Conservation (phyloP, 208 protist species). For the Acanthamoeba divionensis region DNA sequence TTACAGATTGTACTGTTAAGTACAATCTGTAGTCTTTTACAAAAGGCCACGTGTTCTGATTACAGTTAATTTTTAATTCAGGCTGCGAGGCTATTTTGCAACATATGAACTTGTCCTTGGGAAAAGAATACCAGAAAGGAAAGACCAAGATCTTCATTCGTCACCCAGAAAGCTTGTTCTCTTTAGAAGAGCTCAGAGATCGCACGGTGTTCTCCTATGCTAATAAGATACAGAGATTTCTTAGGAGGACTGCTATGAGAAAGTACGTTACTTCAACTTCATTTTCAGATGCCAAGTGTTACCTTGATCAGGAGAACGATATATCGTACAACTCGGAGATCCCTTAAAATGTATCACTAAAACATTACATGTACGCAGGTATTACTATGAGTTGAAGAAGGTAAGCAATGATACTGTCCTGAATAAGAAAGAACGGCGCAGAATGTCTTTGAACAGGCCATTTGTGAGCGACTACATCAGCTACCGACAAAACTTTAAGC, state of each 20-base stretch:
- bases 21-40: not conserved
- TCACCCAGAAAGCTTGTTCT: constrained; percentile 86
- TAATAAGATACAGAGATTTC: constrained; percentile 21
- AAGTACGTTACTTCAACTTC: not conserved
- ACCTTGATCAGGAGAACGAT: no score
- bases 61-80: no score
- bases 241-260: not conserved
- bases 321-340: no score
- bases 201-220: constrained; percentile 53
- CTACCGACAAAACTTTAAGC: constrained; percentile 70
- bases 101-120: constrained; percentile 33
- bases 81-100: not conserved
- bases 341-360: no score
- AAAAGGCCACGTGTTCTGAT: not conserved
- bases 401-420: not conserved
- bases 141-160: constrained; percentile 92
- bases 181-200: constrained; percentile 83
- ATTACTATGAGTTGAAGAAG: constrained; percentile 21
- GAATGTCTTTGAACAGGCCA: constrained; percentile 66
- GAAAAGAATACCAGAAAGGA: constrained; percentile 81
- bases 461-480: constrained; percentile 77
- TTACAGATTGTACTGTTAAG: not conserved
- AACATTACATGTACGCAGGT: not conserved
- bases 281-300: no score
- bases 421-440: constrained; percentile 74